phyloP scores from a whole-genome alignment of 345 rosid genomes.

The Syzygium aqueum region DNA sequence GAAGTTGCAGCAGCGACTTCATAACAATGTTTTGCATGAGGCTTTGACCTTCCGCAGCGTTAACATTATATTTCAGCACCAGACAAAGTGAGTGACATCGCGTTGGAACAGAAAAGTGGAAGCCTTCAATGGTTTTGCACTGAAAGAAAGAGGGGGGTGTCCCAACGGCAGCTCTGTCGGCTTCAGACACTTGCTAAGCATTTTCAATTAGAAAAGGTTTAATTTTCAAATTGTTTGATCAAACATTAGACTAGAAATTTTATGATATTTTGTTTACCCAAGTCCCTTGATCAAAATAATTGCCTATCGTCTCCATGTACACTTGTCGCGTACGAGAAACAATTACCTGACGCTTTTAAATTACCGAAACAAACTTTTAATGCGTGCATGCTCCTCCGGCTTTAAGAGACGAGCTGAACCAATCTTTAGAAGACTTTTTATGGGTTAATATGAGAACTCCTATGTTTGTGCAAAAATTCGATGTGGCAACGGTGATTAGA shows the following conservation, averaged over 20 bases:
- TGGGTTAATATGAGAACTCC: background rate
- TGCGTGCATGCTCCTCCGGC: background rate
- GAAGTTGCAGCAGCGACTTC: background rate
- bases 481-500: background rate
- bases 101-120: background rate
- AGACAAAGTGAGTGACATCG: background rate
- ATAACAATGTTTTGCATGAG: background rate
- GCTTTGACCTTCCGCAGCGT: background rate
- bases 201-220: background rate
- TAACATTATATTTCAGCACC: background rate
- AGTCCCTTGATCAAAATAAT: background rate
- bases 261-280: background rate
- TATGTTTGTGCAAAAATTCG: background rate
- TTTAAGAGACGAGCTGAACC: background rate
- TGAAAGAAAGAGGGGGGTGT: background rate
- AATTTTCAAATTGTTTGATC: background rate
- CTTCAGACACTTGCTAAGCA: background rate
- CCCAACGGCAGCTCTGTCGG: background rate
- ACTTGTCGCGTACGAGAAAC: background rate
- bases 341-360: background rate
- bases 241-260: background rate
- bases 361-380: background rate
- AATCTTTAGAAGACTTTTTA: background rate
- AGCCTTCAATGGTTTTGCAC: background rate
- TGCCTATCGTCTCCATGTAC: background rate